Base-by-base conservation (phyloP, 176 grass and related monocot genomes). In the Poa annua region DNA sequence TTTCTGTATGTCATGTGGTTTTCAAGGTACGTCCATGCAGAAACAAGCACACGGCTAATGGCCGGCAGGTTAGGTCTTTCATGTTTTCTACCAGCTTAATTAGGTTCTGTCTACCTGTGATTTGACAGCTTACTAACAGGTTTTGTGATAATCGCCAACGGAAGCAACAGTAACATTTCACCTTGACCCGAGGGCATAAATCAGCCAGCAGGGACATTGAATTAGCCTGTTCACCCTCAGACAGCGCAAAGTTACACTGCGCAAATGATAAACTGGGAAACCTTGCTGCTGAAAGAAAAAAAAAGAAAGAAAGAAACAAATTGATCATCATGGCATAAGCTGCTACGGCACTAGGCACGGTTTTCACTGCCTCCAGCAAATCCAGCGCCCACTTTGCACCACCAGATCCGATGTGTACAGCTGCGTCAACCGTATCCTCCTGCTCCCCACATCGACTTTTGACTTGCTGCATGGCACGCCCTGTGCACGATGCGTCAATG, bases 131-230 rank as follows among this genome's bases (percentile, higher is more conserved):
- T 16, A 77, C 76, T 81, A 19, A 45, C 57, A 50, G 54, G 15
- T 3, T 72, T 16, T 35, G 80, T 12, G 54, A 78, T 69, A 24
- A 47, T 78, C 26, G 14, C 16, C 63, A 44, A 21, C 4, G 76
- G 66, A 87, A 85, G 77, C 73, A 80, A 80, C 87, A 60, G 3
- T 33, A 88, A 84, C 76, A 80, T 67, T 81, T 21, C 76, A 88
- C 68, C 81, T 75, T 84, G 15, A 34, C 6, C 36, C 36, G 36
- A 38, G 60, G 12, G 29, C 29, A 29, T 29, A 29, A 29, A 29
- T 29, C 12, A 32, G 5, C 4, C 5, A 38, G 36, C 36, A 6
- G 36, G 36, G 36, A 6, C 36, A 64, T 8, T 17, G 62, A 34
- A 64, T 15, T 2, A 17, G 13, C 61, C 6, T 19, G 63, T 66